A percentile compares a stretch with the other conserved stretches of the same genome.
phyloP scores from a whole-genome alignment of 108 stramenopile species.

The Skeletonema grethae region DNA sequence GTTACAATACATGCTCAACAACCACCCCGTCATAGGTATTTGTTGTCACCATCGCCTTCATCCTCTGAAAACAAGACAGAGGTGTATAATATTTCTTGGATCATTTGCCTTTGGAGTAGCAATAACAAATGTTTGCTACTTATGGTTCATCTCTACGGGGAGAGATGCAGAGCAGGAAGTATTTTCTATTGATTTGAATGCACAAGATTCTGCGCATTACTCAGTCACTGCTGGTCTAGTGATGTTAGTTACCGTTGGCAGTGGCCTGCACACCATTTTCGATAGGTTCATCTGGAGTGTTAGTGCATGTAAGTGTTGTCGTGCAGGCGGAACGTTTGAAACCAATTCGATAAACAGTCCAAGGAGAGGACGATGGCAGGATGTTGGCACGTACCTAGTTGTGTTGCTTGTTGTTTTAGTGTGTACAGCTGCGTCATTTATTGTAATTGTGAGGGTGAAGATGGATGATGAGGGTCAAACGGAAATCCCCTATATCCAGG shows the following conservation, averaged over 20 bases:
- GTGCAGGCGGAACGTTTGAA: conserved; percentile 29
- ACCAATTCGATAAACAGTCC: neutral
- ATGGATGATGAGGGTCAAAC: conserved; percentile 24
- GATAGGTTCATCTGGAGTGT: conserved; percentile 69
- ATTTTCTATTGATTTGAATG: conserved; percentile 7
- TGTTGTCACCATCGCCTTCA: conserved; percentile 37
- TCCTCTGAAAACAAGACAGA: conserved; percentile 20
- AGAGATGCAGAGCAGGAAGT: conserved; percentile 15
- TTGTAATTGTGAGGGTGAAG: conserved; percentile 57
- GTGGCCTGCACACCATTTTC: conserved; percentile 60
- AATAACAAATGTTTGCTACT: conserved; percentile 29
- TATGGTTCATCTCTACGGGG: conserved; percentile 46
- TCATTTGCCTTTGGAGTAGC: conserved; percentile 41
- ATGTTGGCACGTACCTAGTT: conserved; percentile 42
- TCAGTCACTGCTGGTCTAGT: conserved; percentile 53
- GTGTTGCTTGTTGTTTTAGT: conserved; percentile 37
- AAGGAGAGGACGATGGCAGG: conserved; percentile 16
- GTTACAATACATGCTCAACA: conserved; percentile 32
- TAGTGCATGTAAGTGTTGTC: conserved; percentile 66
- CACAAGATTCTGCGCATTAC: conserved; percentile 7
- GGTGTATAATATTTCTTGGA: conserved; percentile 24
- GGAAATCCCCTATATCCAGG: neutral
- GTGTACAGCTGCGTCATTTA: conserved; percentile 46
- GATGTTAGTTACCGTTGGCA: conserved; percentile 69
- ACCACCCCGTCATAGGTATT: conserved; percentile 33